Conservation (phyloP, 306 rosid genomes). For the Oemleria cerasiformis region DNA sequence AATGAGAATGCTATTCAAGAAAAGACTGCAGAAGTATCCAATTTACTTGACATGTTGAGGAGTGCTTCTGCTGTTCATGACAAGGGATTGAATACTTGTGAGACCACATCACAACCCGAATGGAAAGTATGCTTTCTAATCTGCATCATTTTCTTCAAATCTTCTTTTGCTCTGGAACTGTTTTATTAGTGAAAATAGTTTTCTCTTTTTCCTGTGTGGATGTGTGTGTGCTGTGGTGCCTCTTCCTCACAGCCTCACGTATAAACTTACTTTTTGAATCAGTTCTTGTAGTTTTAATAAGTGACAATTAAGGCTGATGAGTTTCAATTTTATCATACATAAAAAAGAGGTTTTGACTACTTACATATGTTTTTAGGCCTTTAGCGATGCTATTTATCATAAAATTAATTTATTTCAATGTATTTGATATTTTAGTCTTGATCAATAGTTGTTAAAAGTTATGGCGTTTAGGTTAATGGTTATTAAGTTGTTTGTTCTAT, state of each 20-base stretch:
- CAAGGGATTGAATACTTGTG: conserved; percentile 28
- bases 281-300: conserved; percentile 5
- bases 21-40: conserved; percentile 57
- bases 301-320: conserved; percentile 7
- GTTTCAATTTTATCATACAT: not conserved
- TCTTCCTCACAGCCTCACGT: not conserved
- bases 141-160: conserved; percentile 15
- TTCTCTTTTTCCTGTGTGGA: not conserved
- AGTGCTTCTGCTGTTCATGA: conserved; percentile 50
- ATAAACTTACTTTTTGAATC: not conserved
- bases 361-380: too few species aligned
- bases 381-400: not conserved
- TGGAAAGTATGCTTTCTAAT: conserved; percentile 67
- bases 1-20: conserved; percentile 43
- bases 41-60: conserved; percentile 84
- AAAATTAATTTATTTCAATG: not conserved
- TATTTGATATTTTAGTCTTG: not conserved
- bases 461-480: not conserved
- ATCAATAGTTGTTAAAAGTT: not conserved
- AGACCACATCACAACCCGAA: conserved; percentile 40
- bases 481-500: not conserved
- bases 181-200: not conserved
- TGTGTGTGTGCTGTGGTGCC: not conserved
- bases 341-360: not conserved
- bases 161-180: conserved; percentile 17